These are phyloP conservation scores for Aristolochia contorta DNA, from an alignment of 164 flowering plant species.

Conservation along the genomic window DNA sequence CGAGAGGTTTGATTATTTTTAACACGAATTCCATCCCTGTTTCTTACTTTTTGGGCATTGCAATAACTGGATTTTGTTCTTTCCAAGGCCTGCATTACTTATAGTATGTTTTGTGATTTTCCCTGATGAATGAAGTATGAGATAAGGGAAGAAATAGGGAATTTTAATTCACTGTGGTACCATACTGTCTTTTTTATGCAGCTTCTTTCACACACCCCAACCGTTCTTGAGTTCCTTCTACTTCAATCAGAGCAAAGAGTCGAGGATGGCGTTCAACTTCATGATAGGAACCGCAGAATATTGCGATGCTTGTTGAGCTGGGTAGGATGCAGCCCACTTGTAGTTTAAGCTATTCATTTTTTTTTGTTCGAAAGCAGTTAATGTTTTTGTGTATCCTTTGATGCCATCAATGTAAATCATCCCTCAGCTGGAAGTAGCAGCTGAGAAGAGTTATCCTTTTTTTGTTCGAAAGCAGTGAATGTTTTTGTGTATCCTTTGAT, in stretches of 20 bases:
- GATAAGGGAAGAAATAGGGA: too few species aligned
- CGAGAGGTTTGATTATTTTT: slow-evolving; percentile 52
- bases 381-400: neutral
- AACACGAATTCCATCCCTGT: neutral
- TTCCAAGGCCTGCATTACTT: neutral
- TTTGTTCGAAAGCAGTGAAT: too few species aligned
- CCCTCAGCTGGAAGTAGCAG: too few species aligned
- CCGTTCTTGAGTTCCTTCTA: slow-evolving; percentile 73
- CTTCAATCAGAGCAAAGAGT: slow-evolving; percentile 53
- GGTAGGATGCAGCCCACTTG: slow-evolving; percentile 36
- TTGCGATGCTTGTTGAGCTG: slow-evolving; percentile 90
- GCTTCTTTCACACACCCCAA: slow-evolving; percentile 73
- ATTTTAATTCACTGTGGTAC: too few species aligned
- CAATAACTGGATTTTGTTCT: neutral
- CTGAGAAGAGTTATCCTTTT: too few species aligned
- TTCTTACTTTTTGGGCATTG: neutral
- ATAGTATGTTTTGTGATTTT: too few species aligned
- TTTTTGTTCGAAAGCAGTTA: too few species aligned
- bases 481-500: neutral
- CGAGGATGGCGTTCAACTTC: slow-evolving; percentile 36
- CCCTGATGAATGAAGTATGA: too few species aligned
- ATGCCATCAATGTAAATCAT: too few species aligned
- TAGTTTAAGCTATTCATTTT: too few species aligned
- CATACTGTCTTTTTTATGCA: slow-evolving; percentile 19
- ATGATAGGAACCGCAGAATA: slow-evolving; percentile 59